Conservation (phyloP, 169 alveolate species). For the Amoebophrya sp. region DNA sequence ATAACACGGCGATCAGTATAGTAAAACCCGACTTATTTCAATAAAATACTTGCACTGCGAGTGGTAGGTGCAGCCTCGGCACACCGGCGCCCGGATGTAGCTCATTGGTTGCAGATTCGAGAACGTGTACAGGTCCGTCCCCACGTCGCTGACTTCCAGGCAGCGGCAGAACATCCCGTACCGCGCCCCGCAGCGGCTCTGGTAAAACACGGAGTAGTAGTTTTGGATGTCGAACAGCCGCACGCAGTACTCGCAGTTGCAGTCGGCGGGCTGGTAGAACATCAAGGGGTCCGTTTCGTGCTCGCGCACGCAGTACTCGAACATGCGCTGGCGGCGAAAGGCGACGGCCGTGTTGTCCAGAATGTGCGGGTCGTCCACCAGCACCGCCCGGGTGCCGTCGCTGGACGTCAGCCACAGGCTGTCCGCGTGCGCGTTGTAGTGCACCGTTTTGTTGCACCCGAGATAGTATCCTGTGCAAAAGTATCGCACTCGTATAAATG, state of each 20-base stretch:
- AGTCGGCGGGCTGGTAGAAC: conserved; percentile 29
- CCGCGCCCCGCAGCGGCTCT: conserved; percentile 29
- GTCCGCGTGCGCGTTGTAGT: not conserved
- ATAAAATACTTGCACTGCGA: conserved; percentile 24
- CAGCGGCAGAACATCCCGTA: conserved; percentile 27
- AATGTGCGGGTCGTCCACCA: conserved; percentile 17
- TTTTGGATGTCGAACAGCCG: conserved; percentile 26
- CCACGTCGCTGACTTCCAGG: conserved; percentile 27
- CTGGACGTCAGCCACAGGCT: not conserved
- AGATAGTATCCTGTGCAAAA: too few relatives aligned
- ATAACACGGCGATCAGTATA: too few relatives aligned
- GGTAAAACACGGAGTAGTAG: conserved; percentile 32
- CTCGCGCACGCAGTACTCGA: conserved; percentile 28
- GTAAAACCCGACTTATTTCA: too few relatives aligned
- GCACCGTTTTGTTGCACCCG: conserved; percentile 29
- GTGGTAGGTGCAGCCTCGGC: conserved; percentile 31
- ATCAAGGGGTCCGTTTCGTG: not conserved
- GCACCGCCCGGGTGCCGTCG: conserved; percentile 26
- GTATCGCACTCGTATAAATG: too few relatives aligned
- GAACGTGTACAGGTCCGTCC: conserved; percentile 19
- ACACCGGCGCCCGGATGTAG: conserved; percentile 21
- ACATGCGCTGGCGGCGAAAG: not conserved
- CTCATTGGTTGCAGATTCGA: not conserved
- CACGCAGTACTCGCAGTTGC: conserved; percentile 32
- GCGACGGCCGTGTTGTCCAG: not conserved